Percentiles rank a stretch among this genome's conserved stretches.
phyloP scores from a whole-genome alignment of 1,284 basidiomycete genomes.

The Papiliotrema fonsecae region DNA sequence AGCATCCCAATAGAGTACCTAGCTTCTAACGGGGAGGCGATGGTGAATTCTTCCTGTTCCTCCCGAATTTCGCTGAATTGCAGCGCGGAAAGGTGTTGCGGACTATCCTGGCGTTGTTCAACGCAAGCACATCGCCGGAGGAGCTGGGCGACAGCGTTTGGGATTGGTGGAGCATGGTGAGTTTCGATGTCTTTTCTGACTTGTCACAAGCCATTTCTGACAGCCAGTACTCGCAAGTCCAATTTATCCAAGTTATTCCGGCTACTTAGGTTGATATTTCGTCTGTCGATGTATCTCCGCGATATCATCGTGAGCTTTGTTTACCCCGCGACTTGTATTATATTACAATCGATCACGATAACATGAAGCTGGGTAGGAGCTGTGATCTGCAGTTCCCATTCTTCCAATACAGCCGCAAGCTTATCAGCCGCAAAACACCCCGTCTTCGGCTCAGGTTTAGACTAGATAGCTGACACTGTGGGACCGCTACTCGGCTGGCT shows the following conservation, averaged over 20 bases:
- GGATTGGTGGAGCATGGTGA: slow-evolving; percentile 39
- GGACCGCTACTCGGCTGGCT: too few species aligned
- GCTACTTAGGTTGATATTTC: neutral
- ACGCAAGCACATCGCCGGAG: slow-evolving; percentile 19
- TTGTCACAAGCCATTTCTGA: neutral
- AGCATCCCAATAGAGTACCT: slow-evolving; percentile 29
- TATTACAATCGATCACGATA: too few species aligned
- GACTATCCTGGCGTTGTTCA: slow-evolving; percentile 25
- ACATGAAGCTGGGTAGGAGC: too few species aligned
- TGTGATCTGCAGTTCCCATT: too few species aligned
- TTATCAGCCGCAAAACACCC: too few species aligned
- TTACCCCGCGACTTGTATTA: too few species aligned
- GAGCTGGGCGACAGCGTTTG: slow-evolving; percentile 22
- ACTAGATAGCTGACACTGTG: too few species aligned
- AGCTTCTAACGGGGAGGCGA: slow-evolving; percentile 32
- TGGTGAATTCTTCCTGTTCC: slow-evolving; percentile 15
- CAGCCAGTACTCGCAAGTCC: slow-evolving; percentile 26
- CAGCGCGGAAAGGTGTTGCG: slow-evolving; percentile 33
- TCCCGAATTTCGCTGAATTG: neutral
- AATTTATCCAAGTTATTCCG: slow-evolving; percentile 34
- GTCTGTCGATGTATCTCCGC: neutral
- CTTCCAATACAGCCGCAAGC: too few species aligned
- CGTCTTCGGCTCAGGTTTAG: too few species aligned
- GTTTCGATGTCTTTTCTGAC: neutral
- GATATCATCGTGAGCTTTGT: too few species aligned